Base-by-base conservation (phyloP, 345 rosid species). In the Pugionium cornutum region DNA sequence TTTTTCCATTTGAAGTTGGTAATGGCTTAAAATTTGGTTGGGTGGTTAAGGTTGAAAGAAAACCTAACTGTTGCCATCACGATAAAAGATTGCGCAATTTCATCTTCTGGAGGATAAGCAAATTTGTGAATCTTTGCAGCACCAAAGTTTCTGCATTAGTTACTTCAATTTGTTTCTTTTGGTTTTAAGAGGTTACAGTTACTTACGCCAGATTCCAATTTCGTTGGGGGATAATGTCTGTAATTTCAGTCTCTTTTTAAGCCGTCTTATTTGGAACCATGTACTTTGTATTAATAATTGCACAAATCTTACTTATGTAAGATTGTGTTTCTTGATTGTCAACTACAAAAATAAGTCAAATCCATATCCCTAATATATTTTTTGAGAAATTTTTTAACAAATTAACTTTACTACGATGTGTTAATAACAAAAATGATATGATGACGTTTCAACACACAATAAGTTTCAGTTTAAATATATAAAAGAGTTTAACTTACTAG, bases 81-180 rank as follows among this genome's bases (percentile, higher is more conserved):
- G 42, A 53, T 61, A 62, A 69, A 53, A 62, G 53, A 44, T n/a
- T 29, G 61, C 60, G 7, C 53, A 59, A 18, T 41, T 32, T 33
- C 53, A 41, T 59, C 59, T 3, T 29, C 49, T 39, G 33, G 53
- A 55, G 39, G 40, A 11, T 57, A 29, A 57, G 42, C 26, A 61
- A 61, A 53, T 33, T 33, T 46, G 44, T 62, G 48, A 68, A 10
- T 10, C 58, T 58, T 49, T 57, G 18, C 58, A 68, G 61, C 49
- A 44, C 48, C 34, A 28, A 42, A 53, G 66, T 69, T 69, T 44
- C 67, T 59, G 52, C 49, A 36, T 0, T 18, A 18, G 18, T 18
- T 18, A 18, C 18, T 18, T 18, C 18, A 18, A 30, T 53, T 8
- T 34, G 34, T 60, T 42, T 59, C 53, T 7, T 59, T 50, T 50